phyloP scores from a whole-genome alignment of 176 grass and related monocot genomes.

The Leersia perrieri region DNA sequence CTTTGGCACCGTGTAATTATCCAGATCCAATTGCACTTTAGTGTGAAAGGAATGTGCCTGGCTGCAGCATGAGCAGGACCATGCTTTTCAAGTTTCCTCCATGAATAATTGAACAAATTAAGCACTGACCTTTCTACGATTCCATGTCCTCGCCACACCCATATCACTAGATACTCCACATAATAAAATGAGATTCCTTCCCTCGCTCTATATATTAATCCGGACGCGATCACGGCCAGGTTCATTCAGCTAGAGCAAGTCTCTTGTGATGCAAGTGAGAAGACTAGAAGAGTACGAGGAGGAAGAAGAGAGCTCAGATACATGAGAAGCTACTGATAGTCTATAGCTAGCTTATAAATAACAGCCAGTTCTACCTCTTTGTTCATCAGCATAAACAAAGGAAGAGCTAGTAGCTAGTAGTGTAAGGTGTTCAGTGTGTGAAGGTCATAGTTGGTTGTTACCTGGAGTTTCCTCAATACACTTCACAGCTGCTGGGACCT shows the following conservation, averaged over 20 bases:
- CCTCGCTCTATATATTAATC: background rate
- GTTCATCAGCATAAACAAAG: background rate
- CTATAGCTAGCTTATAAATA: conserved; percentile 31
- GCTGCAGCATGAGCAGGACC: background rate
- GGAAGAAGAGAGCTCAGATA: background rate
- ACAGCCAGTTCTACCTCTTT: background rate
- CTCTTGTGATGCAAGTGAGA: background rate
- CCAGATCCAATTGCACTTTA: background rate
- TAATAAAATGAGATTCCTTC: conserved; percentile 5
- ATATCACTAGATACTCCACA: background rate
- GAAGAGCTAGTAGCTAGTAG: background rate
- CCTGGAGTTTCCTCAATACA: conserved; percentile 35
- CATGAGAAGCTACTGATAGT: background rate
- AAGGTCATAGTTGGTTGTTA: conserved; percentile 17
- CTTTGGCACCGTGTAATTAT: background rate
- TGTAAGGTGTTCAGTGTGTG: background rate
- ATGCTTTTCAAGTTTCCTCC: background rate
- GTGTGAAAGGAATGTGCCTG: background rate
- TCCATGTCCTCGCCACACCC: background rate
- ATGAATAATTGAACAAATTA: background rate
- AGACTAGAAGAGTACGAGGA: background rate
- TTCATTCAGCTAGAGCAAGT: background rate
- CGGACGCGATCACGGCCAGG: conserved; percentile 21
- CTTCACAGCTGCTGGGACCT: conserved; percentile 21
- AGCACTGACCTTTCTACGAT: conserved; percentile 1